phyloP scores from a whole-genome alignment of 345 rosid genomes.

The Noccaea bulbosa region DNA sequence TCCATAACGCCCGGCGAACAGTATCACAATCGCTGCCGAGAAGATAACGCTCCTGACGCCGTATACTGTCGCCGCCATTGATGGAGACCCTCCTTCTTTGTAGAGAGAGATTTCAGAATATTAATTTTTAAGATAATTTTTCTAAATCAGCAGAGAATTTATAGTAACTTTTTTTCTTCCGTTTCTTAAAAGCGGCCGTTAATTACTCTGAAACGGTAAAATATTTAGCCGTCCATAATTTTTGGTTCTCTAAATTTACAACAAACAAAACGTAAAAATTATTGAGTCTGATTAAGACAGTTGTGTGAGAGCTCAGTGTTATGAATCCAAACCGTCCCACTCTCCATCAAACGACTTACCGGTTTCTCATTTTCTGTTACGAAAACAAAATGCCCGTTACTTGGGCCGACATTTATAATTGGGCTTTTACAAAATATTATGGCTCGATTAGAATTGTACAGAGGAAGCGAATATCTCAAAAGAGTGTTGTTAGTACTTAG shows the following conservation, averaged over 20 bases:
- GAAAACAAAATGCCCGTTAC: background rate
- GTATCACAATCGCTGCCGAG: constrained; percentile 26
- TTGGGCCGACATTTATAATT: background rate
- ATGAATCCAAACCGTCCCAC: background rate
- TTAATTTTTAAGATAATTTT: too few relatives aligned
- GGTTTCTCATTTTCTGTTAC: constrained; percentile 3
- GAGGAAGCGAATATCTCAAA: background rate
- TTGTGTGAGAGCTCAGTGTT: constrained; percentile 30
- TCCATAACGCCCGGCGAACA: constrained; percentile 33
- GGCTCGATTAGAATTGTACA: background rate
- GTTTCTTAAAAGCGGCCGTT: constrained; percentile 3
- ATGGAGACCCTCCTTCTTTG: constrained; percentile 14
- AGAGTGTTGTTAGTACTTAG: background rate
- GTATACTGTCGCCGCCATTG: constrained; percentile 30
- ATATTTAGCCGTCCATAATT: background rate
- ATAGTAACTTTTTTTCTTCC: too few relatives aligned
- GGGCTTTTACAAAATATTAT: constrained; percentile 8
- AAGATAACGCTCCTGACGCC: constrained; percentile 22
- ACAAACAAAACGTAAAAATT: constrained; percentile 1
- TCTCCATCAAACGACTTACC: constrained; percentile 15
- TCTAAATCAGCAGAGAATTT: too few relatives aligned
- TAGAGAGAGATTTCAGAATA: constrained; percentile 34
- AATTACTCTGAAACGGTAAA: constrained; percentile 15
- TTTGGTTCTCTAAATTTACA: constrained; percentile 12
- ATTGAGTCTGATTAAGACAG: background rate